Percentiles rank a stretch among this genome's conserved stretches.
phyloP scores from a whole-genome alignment of 805 yeast species.

The Scheffersomyces coipomensis region DNA sequence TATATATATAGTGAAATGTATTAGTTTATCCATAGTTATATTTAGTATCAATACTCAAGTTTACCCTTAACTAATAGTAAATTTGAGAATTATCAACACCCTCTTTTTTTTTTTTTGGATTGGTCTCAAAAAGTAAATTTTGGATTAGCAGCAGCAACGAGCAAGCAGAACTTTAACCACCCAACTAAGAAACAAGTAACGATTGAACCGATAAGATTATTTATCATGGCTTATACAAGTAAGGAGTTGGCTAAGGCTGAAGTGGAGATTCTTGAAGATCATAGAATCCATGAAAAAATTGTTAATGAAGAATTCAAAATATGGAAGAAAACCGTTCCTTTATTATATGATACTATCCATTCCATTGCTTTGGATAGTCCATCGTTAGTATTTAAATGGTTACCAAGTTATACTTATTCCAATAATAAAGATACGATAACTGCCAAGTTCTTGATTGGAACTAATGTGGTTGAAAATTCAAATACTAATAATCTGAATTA shows the following conservation, averaged over 20 bases:
- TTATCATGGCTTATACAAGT: slow-evolving; percentile 9
- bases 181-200: too few species aligned
- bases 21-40: too few species aligned
- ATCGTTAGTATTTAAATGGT: slow-evolving; percentile 66
- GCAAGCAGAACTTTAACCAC: too few species aligned
- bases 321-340: slow-evolving; percentile 85
- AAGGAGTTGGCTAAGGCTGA: slow-evolving; percentile 27
- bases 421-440: slow-evolving; percentile 27
- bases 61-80: too few species aligned
- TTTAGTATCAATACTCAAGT: too few species aligned
- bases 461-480: slow-evolving; percentile 42
- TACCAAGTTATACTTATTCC: slow-evolving; percentile 44
- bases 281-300: slow-evolving; percentile 58
- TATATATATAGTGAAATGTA: too few species aligned
- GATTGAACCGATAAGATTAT: too few species aligned
- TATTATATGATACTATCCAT: slow-evolving; percentile 70
- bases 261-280: slow-evolving; percentile 38
- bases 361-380: slow-evolving; percentile 72
- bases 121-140: too few species aligned
- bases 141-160: too few species aligned
- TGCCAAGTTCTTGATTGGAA: slow-evolving; percentile 46
- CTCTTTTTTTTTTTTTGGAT: too few species aligned
- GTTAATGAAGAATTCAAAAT: slow-evolving; percentile 71
- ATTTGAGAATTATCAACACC: too few species aligned
- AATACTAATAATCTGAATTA: slow-evolving; percentile 39